These are phyloP conservation scores for Rubia tinctorum DNA, from an alignment of 305 asterid species.

Conservation along the genomic window DNA sequence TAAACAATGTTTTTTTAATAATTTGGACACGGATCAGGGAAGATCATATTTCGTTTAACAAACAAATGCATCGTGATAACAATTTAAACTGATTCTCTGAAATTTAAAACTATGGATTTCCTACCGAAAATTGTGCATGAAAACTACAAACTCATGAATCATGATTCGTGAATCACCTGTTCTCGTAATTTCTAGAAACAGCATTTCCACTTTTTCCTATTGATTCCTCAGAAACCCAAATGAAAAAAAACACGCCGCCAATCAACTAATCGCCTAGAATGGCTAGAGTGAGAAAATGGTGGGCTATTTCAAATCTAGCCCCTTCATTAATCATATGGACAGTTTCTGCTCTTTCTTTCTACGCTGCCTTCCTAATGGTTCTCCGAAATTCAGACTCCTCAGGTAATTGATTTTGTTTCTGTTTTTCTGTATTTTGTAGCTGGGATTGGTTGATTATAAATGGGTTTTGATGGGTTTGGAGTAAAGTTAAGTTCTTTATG, in stretches of 20 bases:
- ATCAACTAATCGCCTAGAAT: conserved; percentile 6
- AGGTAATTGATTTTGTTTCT: conserved; percentile 15
- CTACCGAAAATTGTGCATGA: no score
- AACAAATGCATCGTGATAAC: no score
- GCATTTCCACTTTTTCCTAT: no score
- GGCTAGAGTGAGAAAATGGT: conserved; percentile 33
- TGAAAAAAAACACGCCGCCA: neutral
- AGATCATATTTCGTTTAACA: no score
- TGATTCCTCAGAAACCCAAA: no score
- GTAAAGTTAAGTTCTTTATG: neutral
- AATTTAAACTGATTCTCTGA: no score
- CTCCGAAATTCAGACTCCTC: conserved; percentile 25
- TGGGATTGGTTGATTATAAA: neutral
- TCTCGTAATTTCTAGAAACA: no score
- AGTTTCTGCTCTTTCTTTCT: conserved; percentile 44
- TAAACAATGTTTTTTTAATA: no score
- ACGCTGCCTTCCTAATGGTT: conserved; percentile 49
- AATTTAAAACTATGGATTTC: no score
- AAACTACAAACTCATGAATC: no score
- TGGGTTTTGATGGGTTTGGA: neutral
- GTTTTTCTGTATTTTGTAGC: neutral
- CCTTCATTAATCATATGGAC: conserved; percentile 46
- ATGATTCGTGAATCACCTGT: no score
- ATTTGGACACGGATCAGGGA: no score
- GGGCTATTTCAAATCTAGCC: conserved; percentile 38